phyloP scores from a whole-genome alignment of 177 flowering plant species.

The Vitis hybrid region DNA sequence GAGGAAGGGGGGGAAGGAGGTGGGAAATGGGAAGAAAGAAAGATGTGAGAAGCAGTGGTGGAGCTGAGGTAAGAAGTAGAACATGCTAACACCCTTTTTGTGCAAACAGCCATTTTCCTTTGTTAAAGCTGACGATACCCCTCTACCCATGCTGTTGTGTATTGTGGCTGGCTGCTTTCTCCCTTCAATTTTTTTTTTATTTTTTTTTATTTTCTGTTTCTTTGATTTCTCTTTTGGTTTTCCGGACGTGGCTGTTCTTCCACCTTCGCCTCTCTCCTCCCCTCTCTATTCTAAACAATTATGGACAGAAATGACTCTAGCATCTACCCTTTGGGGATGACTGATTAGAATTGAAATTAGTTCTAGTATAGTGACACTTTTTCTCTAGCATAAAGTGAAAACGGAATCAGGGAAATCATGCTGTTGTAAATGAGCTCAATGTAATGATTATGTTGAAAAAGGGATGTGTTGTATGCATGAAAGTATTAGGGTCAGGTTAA shows the following conservation, averaged over 20 bases:
- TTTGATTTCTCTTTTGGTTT: too few relatives aligned
- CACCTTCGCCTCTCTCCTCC: too few relatives aligned
- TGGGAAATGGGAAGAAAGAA: neutral
- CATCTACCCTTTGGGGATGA: too few relatives aligned
- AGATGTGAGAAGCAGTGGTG: constrained; percentile 13
- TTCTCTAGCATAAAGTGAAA: neutral
- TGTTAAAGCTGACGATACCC: constrained; percentile 26
- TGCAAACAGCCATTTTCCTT: constrained; percentile 26
- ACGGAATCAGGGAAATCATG: neutral
- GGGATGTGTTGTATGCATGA: too few relatives aligned
- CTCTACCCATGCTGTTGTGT: neutral
- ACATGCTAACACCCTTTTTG: constrained; percentile 5
- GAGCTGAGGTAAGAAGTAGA: constrained; percentile 7
- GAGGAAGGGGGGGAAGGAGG: neutral
- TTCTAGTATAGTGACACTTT: too few relatives aligned
- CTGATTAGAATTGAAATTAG: too few relatives aligned
- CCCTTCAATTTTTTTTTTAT: neutral
- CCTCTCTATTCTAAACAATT: too few relatives aligned
- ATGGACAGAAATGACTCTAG: too few relatives aligned
- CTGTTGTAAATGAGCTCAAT: neutral
- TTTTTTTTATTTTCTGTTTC: neutral
- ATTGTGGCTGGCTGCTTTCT: neutral
- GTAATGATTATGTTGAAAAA: too few relatives aligned
- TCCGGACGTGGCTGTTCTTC: constrained; percentile 10
- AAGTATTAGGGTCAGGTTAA: too few relatives aligned